A percentile compares a stretch with the other conserved stretches of the same genome.
These are phyloP conservation scores for Backusella morwellensis DNA, from an alignment of 192 early-diverging fungal species.

Conservation along the genomic window DNA sequence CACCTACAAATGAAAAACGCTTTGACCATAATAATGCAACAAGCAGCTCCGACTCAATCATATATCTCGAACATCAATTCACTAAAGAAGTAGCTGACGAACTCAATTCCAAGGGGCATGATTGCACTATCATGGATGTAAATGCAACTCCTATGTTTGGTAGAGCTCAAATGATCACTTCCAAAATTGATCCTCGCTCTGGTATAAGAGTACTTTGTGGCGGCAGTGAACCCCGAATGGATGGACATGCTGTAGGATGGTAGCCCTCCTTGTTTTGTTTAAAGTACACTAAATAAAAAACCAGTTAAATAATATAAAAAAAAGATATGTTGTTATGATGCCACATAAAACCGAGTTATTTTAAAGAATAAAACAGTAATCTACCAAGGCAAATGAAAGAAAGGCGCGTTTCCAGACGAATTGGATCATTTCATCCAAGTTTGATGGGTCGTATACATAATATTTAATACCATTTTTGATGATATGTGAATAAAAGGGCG, in stretches of 20 bases:
- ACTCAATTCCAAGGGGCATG: slow-evolving; percentile 59
- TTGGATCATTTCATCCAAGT: no score
- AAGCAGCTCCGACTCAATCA: slow-evolving; percentile 13
- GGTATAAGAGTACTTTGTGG: slow-evolving; percentile 44
- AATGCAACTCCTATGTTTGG: slow-evolving; percentile 47
- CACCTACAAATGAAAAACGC: slow-evolving; percentile 25
- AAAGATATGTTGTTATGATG: no score
- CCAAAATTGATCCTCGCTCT: slow-evolving; percentile 31
- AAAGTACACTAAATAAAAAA: no score
- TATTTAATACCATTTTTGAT: no score
- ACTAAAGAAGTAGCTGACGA: slow-evolving; percentile 31
- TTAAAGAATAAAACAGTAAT: no score
- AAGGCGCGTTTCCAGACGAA: no score
- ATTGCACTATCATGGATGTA: slow-evolving; percentile 40
- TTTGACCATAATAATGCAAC: slow-evolving; percentile 8
- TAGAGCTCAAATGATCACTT: slow-evolving; percentile 68
- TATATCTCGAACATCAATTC: slow-evolving; percentile 65
- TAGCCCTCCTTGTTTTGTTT: slow-evolving; percentile 11
- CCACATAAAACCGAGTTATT: no score
- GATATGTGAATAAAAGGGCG: no score
- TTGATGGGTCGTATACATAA: no score
- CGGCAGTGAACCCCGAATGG: slow-evolving; percentile 54
- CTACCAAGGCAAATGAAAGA: no score
- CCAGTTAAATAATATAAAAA: no score
- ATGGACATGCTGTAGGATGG: slow-evolving; percentile 55